Percentiles rank a stretch among this genome's conserved stretches.
These are phyloP conservation scores for Solanum sejunctum DNA, from an alignment of 257 asterid genomes.

Conservation along the genomic window DNA sequence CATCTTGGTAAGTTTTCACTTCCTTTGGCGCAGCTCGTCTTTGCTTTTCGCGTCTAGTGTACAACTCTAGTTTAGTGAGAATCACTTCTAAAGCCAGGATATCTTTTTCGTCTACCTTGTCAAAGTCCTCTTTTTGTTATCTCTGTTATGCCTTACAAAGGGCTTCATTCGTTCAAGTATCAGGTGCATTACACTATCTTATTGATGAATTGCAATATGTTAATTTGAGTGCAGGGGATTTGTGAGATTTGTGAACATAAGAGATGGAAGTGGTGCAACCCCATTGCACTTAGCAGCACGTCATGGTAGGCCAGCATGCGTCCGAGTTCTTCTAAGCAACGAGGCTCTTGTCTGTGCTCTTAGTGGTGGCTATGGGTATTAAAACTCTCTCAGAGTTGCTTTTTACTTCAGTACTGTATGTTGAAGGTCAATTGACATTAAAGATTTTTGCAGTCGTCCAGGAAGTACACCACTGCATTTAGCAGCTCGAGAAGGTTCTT, in stretches of 20 bases:
- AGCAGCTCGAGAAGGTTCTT: slow-evolving; percentile 76
- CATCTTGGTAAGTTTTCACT: slow-evolving; percentile 48
- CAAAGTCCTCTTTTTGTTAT: neutral
- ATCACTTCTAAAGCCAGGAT: neutral
- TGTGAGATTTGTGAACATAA: slow-evolving; percentile 60
- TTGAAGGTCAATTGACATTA: neutral
- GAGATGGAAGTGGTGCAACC: slow-evolving; percentile 74
- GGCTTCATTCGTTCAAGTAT: neutral
- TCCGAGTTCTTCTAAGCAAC: slow-evolving; percentile 39
- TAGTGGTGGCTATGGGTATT: slow-evolving; percentile 61
- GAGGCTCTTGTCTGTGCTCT: slow-evolving; percentile 78
- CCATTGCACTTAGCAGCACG: slow-evolving; percentile 88
- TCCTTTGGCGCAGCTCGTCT: neutral
- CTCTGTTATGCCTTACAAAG: neutral
- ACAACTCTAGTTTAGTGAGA: neutral
- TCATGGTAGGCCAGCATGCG: slow-evolving; percentile 51
- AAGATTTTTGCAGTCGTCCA: slow-evolving; percentile 29
- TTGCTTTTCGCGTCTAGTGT: neutral
- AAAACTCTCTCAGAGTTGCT: neutral
- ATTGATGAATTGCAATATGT: neutral
- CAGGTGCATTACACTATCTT: neutral
- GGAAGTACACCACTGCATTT: slow-evolving; percentile 82
- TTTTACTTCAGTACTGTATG: neutral
- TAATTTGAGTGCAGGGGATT: slow-evolving; percentile 52
- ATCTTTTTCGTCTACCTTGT: neutral